Percentiles rank a stretch among this genome's conserved stretches.
phyloP scores from a whole-genome alignment of 768 basidiomycete species.

The Tremella mesenterica region DNA sequence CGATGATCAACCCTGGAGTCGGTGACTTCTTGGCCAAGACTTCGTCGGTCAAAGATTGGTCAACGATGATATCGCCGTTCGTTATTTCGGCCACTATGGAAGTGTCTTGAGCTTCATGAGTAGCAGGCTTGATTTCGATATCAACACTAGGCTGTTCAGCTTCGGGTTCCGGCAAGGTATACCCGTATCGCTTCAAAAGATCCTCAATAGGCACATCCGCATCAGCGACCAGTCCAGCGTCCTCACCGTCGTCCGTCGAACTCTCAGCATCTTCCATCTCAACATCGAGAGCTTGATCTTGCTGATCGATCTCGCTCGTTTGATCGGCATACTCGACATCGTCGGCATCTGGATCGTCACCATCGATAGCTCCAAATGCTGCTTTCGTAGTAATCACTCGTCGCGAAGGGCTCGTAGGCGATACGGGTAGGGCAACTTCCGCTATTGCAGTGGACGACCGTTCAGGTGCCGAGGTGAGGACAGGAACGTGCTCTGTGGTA shows the following conservation, averaged over 20 bases:
- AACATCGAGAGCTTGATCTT: slow-evolving; percentile 46
- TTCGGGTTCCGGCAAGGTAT: slow-evolving; percentile 15
- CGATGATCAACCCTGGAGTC: slow-evolving; percentile 11
- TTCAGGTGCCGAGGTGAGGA: no score
- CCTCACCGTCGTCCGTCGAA: slow-evolving; percentile 40
- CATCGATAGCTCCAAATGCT: no score
- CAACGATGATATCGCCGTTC: slow-evolving; percentile 1
- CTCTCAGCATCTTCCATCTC: slow-evolving; percentile 48
- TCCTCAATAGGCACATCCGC: slow-evolving; percentile 48
- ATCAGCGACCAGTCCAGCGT: slow-evolving; percentile 45
- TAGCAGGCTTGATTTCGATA: not conserved
- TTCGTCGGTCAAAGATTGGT: slow-evolving; percentile 24
- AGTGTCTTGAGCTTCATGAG: not conserved
- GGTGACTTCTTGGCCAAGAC: not conserved
- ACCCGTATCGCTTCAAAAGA: slow-evolving; percentile 45
- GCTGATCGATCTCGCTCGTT: slow-evolving; percentile 41
- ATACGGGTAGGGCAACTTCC: no score
- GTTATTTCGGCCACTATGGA: not conserved
- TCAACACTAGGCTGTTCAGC: not conserved
- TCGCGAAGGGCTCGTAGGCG: no score
- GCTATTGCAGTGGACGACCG: no score
- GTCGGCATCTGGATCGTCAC: slow-evolving; percentile 31
- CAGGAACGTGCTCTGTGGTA: no score
- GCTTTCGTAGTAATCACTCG: no score
- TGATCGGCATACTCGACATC: slow-evolving; percentile 37